Evolutionary conservation across 257 asterid genomes (phyloP), one percentile per base, ranked within the genome.

Genomic region (Gynochthodes officinalis): DNA sequence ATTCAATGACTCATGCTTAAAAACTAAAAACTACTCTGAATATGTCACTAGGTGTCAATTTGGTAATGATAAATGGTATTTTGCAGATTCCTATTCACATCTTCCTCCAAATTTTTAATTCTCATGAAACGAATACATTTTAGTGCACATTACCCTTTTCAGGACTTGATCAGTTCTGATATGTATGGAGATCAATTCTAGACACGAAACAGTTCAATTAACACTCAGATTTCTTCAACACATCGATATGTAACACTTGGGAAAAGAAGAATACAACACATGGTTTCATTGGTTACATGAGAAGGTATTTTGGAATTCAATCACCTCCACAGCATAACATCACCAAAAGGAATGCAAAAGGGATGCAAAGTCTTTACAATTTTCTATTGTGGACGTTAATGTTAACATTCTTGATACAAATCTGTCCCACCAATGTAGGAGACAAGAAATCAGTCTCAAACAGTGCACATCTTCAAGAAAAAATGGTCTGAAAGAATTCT

Each of bases 401-500:
- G 10, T 42, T 18, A n/a, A 60, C 8, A 39, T 46, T 65, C 57
- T 46, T 46, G 40, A 8, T 49, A 28, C 60, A 18, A 15, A 43
- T 54, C 49, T 9, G 10, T 70, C 25, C 53, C 39, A 54, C 16
- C 53, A 27, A 46, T 27, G 57, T 49, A 14, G 14, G 69, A 49
- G n/a, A 63, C n/a, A 46, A 32, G 2, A 48, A 66, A 35, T 59
- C 4, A 30, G 71, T 42, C 67, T 54, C 73, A 12, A 30, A 69
- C 15, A 67, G 33, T 64, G 50, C 50, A 75, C 60, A 55, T 14
- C 39, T 49, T 59, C 35, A 50, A 3, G 32, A 62, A 30, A 62
- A 63, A 44, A 12, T 27, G 25, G 10, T 40, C 66, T 37, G 42
- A 49, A 65, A 70, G 35, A 16, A 42, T 33, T 59, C 75, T 71